Percentiles rank a stretch among this genome's conserved stretches.
Conservation (phyloP, 805 yeast species). For the Vanderwaltozyma polyspora region DNA sequence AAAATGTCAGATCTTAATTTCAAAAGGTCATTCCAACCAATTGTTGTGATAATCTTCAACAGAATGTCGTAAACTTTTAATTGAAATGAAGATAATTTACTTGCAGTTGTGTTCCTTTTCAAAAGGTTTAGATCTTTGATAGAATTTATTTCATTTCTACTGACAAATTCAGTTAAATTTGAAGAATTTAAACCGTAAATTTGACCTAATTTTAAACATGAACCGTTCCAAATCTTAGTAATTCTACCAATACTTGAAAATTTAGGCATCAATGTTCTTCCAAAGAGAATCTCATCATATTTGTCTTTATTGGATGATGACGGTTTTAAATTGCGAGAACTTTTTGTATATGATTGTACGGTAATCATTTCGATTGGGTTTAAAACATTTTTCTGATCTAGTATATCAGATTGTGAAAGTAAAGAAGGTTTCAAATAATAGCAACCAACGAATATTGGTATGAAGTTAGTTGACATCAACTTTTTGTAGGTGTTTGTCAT, state of each 20-base stretch:
- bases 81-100: constrained; percentile 20
- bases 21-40: constrained; percentile 79
- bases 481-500: background rate
- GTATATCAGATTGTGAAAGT: too few species aligned
- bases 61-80: constrained; percentile 53
- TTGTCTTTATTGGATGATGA: too few species aligned
- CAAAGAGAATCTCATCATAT: too few species aligned
- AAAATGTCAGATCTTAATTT: constrained; percentile 58
- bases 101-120: constrained; percentile 21
- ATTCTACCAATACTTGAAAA: constrained; percentile 16
- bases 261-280: constrained; percentile 24
- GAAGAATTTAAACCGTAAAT: constrained; percentile 24
- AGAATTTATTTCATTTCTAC: constrained; percentile 21
- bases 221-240: constrained; percentile 17
- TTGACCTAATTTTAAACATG: constrained; percentile 21
- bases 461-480: background rate
- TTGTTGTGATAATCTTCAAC: constrained; percentile 50
- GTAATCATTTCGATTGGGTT: too few species aligned
- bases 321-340: too few species aligned
- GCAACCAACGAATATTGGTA: constrained; percentile 1
- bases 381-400: too few species aligned
- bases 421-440: constrained; percentile 21
- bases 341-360: too few species aligned
- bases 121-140: constrained; percentile 18
- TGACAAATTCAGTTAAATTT: constrained; percentile 22